Conservation (phyloP, 441 rosid genomes). For the Omphalea diandra region DNA sequence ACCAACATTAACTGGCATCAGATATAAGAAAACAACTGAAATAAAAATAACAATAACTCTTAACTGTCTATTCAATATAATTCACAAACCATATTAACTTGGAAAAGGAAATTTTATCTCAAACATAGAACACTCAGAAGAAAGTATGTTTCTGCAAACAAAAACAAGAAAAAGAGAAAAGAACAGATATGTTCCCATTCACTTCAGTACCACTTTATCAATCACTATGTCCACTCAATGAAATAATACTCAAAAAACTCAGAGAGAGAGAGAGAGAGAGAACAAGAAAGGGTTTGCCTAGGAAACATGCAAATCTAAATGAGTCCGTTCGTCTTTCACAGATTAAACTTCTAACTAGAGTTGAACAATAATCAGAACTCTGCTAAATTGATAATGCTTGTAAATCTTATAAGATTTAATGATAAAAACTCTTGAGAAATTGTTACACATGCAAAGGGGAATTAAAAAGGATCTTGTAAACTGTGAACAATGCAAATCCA, state of each 20-base stretch:
- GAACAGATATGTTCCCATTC: not conserved
- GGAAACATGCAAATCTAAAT: not conserved
- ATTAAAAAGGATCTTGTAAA: not conserved
- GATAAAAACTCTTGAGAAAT: not conserved
- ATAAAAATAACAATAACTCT: not conserved
- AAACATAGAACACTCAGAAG: not conserved
- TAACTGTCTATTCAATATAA: not conserved
- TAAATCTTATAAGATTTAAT: not conserved
- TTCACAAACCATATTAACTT: not conserved
- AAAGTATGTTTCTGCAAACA: not conserved
- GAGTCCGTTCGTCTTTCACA: not conserved
- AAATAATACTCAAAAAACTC: not conserved
- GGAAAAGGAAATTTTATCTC: not conserved
- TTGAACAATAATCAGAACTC: not conserved
- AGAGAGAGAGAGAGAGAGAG: not conserved
- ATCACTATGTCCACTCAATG: not conserved
- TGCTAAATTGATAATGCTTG: not conserved
- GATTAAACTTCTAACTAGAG: not conserved
- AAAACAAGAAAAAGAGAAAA: not conserved
- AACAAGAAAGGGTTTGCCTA: not conserved
- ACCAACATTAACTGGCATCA: slow-evolving; percentile 21
- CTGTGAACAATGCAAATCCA: not conserved
- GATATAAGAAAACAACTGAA: not conserved
- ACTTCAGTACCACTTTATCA: not conserved
- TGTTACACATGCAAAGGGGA: not conserved